Evolutionary conservation across 1,139 yeast genomes (phyloP), one percentile per base, ranked within the genome.

Genomic region (Geotrichum bryndzae): DNA sequence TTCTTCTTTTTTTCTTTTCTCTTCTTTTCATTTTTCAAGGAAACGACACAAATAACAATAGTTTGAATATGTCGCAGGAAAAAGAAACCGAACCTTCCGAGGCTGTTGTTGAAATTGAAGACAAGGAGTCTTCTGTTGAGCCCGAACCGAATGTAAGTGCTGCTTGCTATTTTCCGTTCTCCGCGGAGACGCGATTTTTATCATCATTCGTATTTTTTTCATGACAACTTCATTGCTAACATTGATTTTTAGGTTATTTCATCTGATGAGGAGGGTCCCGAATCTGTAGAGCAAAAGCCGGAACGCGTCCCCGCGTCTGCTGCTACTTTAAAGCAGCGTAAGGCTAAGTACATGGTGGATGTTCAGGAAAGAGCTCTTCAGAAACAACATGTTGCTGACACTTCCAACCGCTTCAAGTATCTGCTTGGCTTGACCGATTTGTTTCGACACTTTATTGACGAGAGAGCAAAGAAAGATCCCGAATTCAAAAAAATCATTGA

Each of bases 371-470:
- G 53, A 2, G 53, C 48, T 3, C 55, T 55, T 15, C 31, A 27
- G 18, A 31, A 48, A 7, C 64, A 61, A 55, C 64, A 70, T 48
- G 61, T 59, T 8, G 84, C 82, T 62, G 96, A 89, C 69, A 84
- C 96, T 0, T 84, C 91, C 10, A 84, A 81, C 68, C 79, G 98
- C 64, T 90, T 90, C 79, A 86, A 86, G 70, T 90, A 92, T 71
- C 79, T 94, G 58, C 77, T 94, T 58, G 91, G 96, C 0, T 78
- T 92, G 56, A 89, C 96, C 6, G 95, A 90, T 60, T 77, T 92
- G 64, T 94, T 94, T 72, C 84, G 96, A 60, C 92, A 90, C 71
- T 94, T 94, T 73, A 90, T 94, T 64, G 94, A 91, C 70, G 79
- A 86, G 56, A 84, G 87, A 67, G 94, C 96, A 10, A 80, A 87